Evolutionary conservation across 1,284 basidiomycete genomes (phyloP).

Genomic region (Mycena citricolor): DNA sequence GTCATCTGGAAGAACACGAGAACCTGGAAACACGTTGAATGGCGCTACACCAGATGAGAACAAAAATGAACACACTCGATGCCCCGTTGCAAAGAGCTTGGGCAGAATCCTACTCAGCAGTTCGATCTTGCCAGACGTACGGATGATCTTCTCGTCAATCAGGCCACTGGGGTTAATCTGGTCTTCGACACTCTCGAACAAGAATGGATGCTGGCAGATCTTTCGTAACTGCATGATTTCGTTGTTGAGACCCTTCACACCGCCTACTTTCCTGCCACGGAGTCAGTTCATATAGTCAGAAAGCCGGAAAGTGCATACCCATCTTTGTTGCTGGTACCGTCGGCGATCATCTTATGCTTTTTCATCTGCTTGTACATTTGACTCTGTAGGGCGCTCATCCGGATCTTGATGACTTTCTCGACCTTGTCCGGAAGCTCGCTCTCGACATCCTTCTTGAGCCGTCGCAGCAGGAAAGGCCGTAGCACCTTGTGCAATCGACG

Average conservation of each 20-base stretch:
- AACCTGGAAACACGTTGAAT: constrained; percentile 61
- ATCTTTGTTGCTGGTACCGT: constrained; percentile 69
- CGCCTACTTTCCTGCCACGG: constrained; percentile 59
- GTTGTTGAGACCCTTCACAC: constrained; percentile 90
- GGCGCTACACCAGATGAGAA: too few relatives aligned
- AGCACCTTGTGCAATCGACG: constrained; percentile 98
- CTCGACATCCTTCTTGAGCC: constrained; percentile 99
- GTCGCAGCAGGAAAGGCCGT: constrained; percentile 92
- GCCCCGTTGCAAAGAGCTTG: constrained; percentile 90
- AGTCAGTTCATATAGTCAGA: not conserved
- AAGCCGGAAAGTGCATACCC: constrained; percentile 48
- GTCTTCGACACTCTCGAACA: constrained; percentile 95
- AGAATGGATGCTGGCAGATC: constrained; percentile 97
- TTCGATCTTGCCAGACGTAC: constrained; percentile 94
- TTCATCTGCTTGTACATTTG: constrained; percentile 99
- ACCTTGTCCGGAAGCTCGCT: constrained; percentile 98
- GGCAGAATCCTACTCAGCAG: constrained; percentile 92
- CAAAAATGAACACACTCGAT: constrained; percentile 64
- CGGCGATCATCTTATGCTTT: constrained; percentile 95
- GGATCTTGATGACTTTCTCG: constrained; percentile 98
- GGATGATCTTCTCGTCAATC: constrained; percentile 84
- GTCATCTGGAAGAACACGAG: constrained; percentile 99
- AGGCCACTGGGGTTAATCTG: constrained; percentile 82
- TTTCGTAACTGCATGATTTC: constrained; percentile 99
- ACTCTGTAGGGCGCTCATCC: constrained; percentile 93